Evolutionary conservation across 192 early-diverging fungal genomes (phyloP), one percentile per base, ranked within the genome.

Genomic region (Jimgerdemannia lactiflua): DNA sequence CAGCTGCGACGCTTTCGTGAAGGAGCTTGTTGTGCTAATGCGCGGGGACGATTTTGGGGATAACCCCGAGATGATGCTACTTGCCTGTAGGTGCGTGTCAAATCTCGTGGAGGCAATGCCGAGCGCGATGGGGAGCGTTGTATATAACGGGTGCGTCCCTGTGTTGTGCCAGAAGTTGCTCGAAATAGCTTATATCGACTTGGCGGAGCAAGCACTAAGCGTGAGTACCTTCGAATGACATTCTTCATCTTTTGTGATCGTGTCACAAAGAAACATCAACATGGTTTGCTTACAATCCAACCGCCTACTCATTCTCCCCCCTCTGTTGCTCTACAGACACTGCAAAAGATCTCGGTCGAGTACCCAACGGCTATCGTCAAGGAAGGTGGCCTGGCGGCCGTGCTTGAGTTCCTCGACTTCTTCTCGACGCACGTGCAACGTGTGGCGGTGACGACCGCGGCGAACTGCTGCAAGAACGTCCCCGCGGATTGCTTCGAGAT

Each of bases 81-180:
- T 98, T 59, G 92, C 96, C 10, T 95, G 94, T 69, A 94, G 97
- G 8, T 98, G 97, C 77, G 77, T 98, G 41, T 90, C 89, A 14
- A 98, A 98, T 76, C 77, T 98, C 69, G 89, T 98, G 42, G 97
- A 98, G 71, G 95, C 94, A 3, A 88, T 94, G 68, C 97, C 97
- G 3, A 79, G 88, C 3, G 80, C 90, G 4, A 81, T 89, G 4
- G 80, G 85, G 0, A 84, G 86, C 6, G 84, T 97, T 42, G 88
- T 94, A 4, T 87, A 91, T 8, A 81, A 90, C 76, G 91, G 90
- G 3, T 92, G 89, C 9, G 85, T 96, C 0, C 77, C 86, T 19
- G 91, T 91, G 1, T 82, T 98, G 7, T 90, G 94, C 41, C 79
- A 82, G 43, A 96, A 95, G 77, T 81, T 98, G 40, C 82, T 87